phyloP scores from a whole-genome alignment of 1,284 basidiomycete species.

The Volvariella volvacea region DNA sequence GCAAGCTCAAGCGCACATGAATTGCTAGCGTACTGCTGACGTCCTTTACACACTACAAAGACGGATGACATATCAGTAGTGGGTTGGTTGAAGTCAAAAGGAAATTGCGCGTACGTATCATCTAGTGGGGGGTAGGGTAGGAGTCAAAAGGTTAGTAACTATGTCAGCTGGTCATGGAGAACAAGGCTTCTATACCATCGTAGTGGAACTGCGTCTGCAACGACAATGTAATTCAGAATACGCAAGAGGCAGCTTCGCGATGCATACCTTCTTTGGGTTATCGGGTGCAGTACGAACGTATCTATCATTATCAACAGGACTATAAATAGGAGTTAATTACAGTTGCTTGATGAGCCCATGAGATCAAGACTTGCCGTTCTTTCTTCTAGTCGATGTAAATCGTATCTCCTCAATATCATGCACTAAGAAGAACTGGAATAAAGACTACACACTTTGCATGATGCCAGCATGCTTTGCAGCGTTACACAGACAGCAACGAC shows the following conservation, averaged over 20 bases:
- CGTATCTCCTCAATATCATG: too few relatives aligned
- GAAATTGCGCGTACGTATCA: too few relatives aligned
- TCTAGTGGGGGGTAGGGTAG: not conserved
- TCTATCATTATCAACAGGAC: conserved; percentile 73
- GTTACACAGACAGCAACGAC: conserved; percentile 75
- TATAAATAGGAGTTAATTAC: conserved; percentile 17
- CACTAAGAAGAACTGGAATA: too few relatives aligned
- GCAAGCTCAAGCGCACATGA: too few relatives aligned
- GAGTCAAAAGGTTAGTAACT: not conserved
- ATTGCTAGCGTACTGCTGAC: too few relatives aligned
- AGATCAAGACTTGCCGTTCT: conserved; percentile 47
- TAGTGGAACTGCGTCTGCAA: conserved; percentile 66
- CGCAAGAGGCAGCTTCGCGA: conserved; percentile 12
- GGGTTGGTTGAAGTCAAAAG: too few relatives aligned
- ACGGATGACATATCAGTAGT: too few relatives aligned
- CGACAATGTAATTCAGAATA: conserved; percentile 11
- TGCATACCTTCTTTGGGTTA: conserved; percentile 77
- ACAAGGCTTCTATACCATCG: conserved; percentile 42
- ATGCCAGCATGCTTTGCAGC: conserved; percentile 82
- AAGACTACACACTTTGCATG: conserved; percentile 79
- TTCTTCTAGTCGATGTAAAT: conserved; percentile 69
- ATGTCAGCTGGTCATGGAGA: not conserved
- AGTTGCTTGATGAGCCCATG: not conserved
- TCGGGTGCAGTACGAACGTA: conserved; percentile 75
- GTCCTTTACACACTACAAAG: too few relatives aligned